Percentiles rank a stretch among this genome's conserved stretches.
Evolutionary conservation across 2,329 filamentous ascomycete genomes (phyloP).

Genomic region (Claviceps arundinis): DNA sequence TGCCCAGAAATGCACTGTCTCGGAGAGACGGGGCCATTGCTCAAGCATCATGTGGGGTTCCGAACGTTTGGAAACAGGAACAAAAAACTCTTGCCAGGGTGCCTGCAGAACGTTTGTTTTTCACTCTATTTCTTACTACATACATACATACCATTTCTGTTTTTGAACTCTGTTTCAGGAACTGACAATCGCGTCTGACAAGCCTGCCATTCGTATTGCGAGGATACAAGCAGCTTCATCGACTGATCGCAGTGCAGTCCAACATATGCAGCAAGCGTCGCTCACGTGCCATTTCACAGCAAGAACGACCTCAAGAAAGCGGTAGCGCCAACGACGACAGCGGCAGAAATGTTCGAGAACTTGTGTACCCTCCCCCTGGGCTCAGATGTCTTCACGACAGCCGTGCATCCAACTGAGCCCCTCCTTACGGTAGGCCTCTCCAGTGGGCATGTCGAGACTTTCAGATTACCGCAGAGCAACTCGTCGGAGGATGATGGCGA

Average conservation of each 20-base stretch:
- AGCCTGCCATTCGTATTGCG: background rate
- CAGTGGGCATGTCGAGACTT: conserved; percentile 74
- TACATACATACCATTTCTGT: background rate
- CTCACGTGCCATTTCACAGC: background rate
- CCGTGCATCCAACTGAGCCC: conserved; percentile 71
- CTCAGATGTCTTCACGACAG: conserved; percentile 79
- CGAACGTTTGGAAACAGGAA: too few species aligned
- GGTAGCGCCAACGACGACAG: background rate
- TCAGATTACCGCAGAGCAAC: conserved; percentile 50
- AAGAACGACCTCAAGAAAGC: background rate
- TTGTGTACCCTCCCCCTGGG: conserved; percentile 78
- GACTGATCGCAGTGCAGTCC: background rate
- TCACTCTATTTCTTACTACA: background rate
- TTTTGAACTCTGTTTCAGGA: background rate
- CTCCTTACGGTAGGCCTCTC: conserved; percentile 77
- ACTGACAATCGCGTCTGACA: background rate
- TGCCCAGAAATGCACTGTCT: too few species aligned
- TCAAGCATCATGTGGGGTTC: too few species aligned
- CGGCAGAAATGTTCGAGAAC: conserved; percentile 64
- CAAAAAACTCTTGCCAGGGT: background rate
- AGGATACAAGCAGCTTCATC: background rate
- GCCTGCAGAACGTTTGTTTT: background rate
- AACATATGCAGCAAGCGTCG: background rate
- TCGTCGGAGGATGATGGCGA: conserved; percentile 38
- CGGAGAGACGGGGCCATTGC: too few species aligned